Evolutionary conservation across 208 protist species (phyloP).

Genomic region (Kentomonas sorsogonicus): DNA sequence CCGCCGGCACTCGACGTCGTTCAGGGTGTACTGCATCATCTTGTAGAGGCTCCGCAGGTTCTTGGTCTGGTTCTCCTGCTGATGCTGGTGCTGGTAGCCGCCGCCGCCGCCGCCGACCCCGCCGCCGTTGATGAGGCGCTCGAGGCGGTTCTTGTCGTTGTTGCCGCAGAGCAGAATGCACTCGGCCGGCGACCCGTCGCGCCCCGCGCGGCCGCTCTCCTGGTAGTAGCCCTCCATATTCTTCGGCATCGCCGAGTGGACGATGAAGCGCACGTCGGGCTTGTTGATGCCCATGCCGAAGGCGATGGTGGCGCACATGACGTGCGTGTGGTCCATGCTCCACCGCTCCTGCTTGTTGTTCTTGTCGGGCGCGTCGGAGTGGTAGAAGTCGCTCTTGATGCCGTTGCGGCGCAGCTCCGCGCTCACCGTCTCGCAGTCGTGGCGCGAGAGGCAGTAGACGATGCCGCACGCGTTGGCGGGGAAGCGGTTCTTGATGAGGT

Average conservation of each 20-base stretch:
- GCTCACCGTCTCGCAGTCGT: conserved; percentile 82
- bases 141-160: conserved; percentile 63
- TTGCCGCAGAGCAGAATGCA: conserved; percentile 75
- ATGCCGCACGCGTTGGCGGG: conserved; percentile 68
- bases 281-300: conserved; percentile 99
- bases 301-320: conserved; percentile 97
- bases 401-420: conserved; percentile 33
- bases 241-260: conserved; percentile 96
- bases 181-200: conserved; percentile 89
- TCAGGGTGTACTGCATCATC: conserved; percentile 77
- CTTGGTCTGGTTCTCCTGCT: too few species aligned
- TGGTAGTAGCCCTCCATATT: conserved; percentile 98
- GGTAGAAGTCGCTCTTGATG: conserved; percentile 70
- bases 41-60: conserved; percentile 69
- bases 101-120: too few species aligned
- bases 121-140: conserved; percentile 76
- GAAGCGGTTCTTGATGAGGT: conserved; percentile 63
- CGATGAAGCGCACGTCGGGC: conserved; percentile 96
- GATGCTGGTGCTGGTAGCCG: too few species aligned
- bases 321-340: conserved; percentile 84
- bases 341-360: conserved; percentile 85
- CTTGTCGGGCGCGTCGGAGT: conserved; percentile 59
- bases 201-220: conserved; percentile 95
- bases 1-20: conserved; percentile 83
- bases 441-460: conserved; percentile 81